Evolutionary conservation across 108 stramenopile species (phyloP).

Genomic region (Ochromonas danica): DNA sequence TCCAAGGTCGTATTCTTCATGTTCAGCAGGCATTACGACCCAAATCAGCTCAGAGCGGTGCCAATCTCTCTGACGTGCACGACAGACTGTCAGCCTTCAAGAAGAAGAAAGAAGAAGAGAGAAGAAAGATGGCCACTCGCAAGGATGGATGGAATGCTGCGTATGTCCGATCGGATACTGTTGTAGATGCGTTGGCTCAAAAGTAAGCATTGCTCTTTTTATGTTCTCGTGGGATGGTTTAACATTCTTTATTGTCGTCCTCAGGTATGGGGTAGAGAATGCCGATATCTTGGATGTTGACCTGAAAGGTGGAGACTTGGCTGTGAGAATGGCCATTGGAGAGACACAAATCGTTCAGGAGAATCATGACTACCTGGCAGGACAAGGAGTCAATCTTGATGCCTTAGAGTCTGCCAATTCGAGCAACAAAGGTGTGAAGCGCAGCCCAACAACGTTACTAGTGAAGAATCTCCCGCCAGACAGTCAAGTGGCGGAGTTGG

Average conservation of each 20-base stretch:
- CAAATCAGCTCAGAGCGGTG: neutral
- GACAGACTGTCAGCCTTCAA: constrained; percentile 67
- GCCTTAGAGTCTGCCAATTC: constrained; percentile 62
- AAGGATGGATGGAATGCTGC: constrained; percentile 83
- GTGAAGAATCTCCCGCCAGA: constrained; percentile 93
- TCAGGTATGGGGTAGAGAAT: constrained; percentile 72
- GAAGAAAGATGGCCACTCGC: constrained; percentile 67
- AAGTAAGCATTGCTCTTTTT: neutral
- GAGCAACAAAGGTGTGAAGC: constrained; percentile 39
- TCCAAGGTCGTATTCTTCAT: constrained; percentile 51
- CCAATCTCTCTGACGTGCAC: constrained; percentile 34
- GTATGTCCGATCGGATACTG: constrained; percentile 88
- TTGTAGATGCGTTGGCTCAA: constrained; percentile 83
- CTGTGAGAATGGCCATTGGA: constrained; percentile 87
- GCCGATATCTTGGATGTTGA: constrained; percentile 85
- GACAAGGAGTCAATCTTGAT: constrained; percentile 83
- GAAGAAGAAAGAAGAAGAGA: constrained; percentile 74
- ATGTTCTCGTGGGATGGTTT: neutral
- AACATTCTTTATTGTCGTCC: too few relatives aligned
- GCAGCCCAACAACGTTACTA: constrained; percentile 78
- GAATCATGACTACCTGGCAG: constrained; percentile 77
- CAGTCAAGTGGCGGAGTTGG: constrained; percentile 74
- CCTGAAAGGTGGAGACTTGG: constrained; percentile 72
- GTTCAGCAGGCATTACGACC: constrained; percentile 27
- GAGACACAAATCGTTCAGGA: constrained; percentile 92